A percentile compares a stretch with the other conserved stretches of the same genome.
phyloP scores from a whole-genome alignment of 306 rosid species.

The Castanopsis chinensis region DNA sequence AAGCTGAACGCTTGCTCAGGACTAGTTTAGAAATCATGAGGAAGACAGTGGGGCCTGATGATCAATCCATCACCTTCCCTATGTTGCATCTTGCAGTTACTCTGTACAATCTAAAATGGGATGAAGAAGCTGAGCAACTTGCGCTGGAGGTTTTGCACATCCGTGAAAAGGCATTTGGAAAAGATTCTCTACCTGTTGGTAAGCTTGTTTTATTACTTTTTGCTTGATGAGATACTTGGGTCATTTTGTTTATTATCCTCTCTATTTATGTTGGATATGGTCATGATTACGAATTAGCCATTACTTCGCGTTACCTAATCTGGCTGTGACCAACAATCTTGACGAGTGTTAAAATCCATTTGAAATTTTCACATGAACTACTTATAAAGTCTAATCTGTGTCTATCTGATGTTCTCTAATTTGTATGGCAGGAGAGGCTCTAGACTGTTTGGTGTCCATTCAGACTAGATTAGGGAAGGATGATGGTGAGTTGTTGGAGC shows the following conservation, averaged over 20 bases:
- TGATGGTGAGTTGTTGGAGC: conserved; percentile 47
- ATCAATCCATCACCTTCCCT: conserved; percentile 73
- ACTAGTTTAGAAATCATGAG: conserved; percentile 62
- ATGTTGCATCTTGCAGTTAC: conserved; percentile 90
- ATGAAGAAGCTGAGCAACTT: conserved; percentile 83
- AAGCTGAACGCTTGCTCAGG: conserved; percentile 78
- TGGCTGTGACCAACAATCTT: neutral
- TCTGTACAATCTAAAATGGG: conserved; percentile 65
- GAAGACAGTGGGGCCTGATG: conserved; percentile 52
- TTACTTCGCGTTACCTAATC: neutral
- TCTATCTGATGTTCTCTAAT: conserved; percentile 3
- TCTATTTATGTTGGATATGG: neutral
- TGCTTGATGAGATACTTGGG: neutral
- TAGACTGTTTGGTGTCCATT: conserved; percentile 83
- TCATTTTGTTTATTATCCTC: neutral
- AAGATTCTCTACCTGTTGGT: conserved; percentile 85
- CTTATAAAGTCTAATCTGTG: neutral
- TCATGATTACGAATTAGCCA: neutral
- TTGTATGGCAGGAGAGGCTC: conserved; percentile 74
- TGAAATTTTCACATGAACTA: neutral
- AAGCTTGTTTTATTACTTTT: conserved; percentile 18
- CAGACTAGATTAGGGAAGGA: conserved; percentile 60
- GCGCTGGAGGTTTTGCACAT: conserved; percentile 65
- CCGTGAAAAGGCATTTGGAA: conserved; percentile 76
- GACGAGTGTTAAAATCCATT: no score